phyloP scores from a whole-genome alignment of 371 early-diverging fungal genomes.

The Rhizomucor miehei region DNA sequence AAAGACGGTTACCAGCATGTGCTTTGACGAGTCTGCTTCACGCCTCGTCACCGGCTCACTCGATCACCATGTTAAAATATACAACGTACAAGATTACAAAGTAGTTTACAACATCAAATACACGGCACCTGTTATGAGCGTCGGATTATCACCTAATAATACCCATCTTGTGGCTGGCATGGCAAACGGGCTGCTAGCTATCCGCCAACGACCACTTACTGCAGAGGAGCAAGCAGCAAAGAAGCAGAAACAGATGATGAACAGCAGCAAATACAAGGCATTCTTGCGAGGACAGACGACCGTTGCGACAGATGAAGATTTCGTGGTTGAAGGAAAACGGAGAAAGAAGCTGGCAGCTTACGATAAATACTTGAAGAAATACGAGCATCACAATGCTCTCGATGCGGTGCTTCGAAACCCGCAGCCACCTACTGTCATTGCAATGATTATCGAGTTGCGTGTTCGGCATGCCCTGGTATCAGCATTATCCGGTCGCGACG shows the following conservation, averaged over 20 bases:
- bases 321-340: conserved; percentile 65
- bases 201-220: conserved; percentile 73
- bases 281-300: conserved; percentile 67
- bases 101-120: conserved; percentile 87
- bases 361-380: conserved; percentile 76
- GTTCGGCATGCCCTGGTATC: conserved; percentile 77
- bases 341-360: conserved; percentile 66
- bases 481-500: conserved; percentile 88
- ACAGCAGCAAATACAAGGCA: conserved; percentile 64
- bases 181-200: conserved; percentile 85
- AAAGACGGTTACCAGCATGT: conserved; percentile 90
- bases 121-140: conserved; percentile 85
- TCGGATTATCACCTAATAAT: conserved; percentile 85
- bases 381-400: conserved; percentile 86
- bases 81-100: conserved; percentile 81
- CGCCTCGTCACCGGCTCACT: conserved; percentile 87
- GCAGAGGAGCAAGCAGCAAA: conserved; percentile 55
- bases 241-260: conserved; percentile 41
- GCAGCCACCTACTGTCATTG: conserved; percentile 54
- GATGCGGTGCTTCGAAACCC: conserved; percentile 68
- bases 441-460: conserved; percentile 85
- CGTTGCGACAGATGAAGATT: conserved; percentile 52
- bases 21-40: conserved; percentile 73
- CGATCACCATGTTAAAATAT: conserved; percentile 95
- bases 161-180: conserved; percentile 91